Evolutionary conservation across 768 basidiomycete genomes (phyloP), one percentile per base, ranked within the genome.

Genomic region (Neoboletus magnificus): DNA sequence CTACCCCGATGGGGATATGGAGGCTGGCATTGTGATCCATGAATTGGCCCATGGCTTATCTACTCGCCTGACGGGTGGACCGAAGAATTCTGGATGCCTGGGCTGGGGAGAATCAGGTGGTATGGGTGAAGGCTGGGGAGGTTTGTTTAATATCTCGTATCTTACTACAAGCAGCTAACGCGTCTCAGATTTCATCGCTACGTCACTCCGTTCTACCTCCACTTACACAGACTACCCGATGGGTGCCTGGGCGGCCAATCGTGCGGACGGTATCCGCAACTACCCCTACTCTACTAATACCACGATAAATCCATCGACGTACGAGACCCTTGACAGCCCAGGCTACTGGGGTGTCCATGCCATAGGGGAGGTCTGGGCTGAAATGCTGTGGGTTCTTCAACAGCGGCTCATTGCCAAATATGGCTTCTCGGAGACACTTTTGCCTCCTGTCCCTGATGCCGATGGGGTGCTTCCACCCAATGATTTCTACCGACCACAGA

Each of bases 41-140:
- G 92, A 95, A 71, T 67, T 89, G 60, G 76, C 80, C 49, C 96
- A 99, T 71, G 96, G 96, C 56, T 75, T 98, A 46, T 93, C 90
- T 67, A 99, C 93, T 3, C 89, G 96, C 64, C 71, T 98, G 58
- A 98, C 96, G 8, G 96, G 96, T 71, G 96, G 96, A 3, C 94
- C 94, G 0, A 79, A 83, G 51, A 91, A 96, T 75, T 94, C 92
- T 30, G 91, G 89, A 3, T 97, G 95, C 70, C 84, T 98, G 53
- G 93, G 92, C 12, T 98, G 90, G 87, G 95, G 96, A 49, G 94
- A 98, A 76, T 80, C 86, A 27, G 96, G 96, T 37, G 96, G 94
- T 25, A 98, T 98, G 95, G 95, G 95, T 61, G 93, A 97, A 74
- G 94, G 94, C 15, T 97, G 94, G 94, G 94, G 94, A 59, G 86